Evolutionary conservation across 345 rosid genomes (phyloP), one percentile per base, ranked within the genome.

Genomic region (Heritiera fomes): DNA sequence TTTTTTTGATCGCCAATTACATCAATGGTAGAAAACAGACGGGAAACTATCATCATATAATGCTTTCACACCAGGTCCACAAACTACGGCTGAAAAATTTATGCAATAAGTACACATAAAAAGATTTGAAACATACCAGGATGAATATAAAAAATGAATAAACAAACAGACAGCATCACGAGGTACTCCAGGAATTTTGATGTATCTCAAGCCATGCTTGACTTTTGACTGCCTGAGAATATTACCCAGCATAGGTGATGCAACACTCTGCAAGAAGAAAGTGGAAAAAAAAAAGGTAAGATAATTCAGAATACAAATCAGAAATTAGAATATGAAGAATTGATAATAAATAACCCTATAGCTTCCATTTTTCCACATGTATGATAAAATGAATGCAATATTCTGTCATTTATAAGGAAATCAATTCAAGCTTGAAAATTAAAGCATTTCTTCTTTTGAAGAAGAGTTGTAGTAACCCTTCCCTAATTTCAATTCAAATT

Each of bases 81-180:
- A 62, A 32, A 49, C 56, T 10, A 56, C 34, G 14, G 28, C 3
- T 5, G 6, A 28, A 13, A 8, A 65, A 15, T 38, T 43, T 66
- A 46, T 3, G 64, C 7, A 32, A 67, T 6, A 13, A 75, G 63
- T 3, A 52, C 47, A 50, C 50, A 53, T 77, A 52, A 71, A 75
- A 47, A 49, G 45, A 71, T 34, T 68, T 58, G 5, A 11, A 47
- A 64, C 82, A 52, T 84, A 95, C 99, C 98, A 86, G 56, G 97
- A 95, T 43, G 98, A 91, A 86, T 95, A 93, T 7, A 95, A 83
- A 83, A 92, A 93, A 66, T 91, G 93, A 75, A 93, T 74, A 81
- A 96, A 95, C 14, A 78, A 64, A 79, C 80, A 79, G 70, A 86
- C 90, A 47, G 94, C 97, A 71, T 82, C 91, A 81, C 23, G 81